These are phyloP conservation scores for Aspergillus indologenus DNA, from an alignment of 495 filamentous ascomycete genomes.

Conservation along the genomic window DNA sequence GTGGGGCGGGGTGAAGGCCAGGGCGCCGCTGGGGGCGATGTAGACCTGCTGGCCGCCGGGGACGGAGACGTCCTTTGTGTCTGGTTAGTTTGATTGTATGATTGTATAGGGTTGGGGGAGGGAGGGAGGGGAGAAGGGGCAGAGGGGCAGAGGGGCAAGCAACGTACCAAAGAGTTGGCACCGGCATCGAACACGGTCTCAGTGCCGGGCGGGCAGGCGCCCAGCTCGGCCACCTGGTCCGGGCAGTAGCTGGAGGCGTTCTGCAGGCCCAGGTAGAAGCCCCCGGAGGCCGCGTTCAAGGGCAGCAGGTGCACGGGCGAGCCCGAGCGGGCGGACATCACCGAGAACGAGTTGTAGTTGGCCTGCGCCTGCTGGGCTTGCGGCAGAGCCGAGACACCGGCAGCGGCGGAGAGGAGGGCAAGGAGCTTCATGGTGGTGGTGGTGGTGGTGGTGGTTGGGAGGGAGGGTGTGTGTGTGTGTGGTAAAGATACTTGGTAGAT, in stretches of 20 bases:
- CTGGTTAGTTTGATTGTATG: constrained; percentile 6
- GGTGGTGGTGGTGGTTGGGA: neutral
- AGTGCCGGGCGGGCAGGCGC: constrained; percentile 42
- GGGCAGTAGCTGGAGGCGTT: constrained; percentile 42
- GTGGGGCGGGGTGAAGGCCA: constrained; percentile 61
- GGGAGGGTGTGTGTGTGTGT: too few species aligned
- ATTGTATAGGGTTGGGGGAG: neutral
- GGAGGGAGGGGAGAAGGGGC: neutral
- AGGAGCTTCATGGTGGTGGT: constrained; percentile 9
- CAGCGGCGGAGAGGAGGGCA: constrained; percentile 6
- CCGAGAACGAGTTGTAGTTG: constrained; percentile 28
- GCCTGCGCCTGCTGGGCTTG: neutral
- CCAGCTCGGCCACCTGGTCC: neutral
- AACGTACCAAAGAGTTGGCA: constrained; percentile 34
- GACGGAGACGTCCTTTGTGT: constrained; percentile 47
- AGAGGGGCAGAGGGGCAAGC: too few species aligned
- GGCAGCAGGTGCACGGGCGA: constrained; percentile 41
- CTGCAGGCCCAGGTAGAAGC: constrained; percentile 41
- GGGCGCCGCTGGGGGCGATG: constrained; percentile 50
- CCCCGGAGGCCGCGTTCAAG: constrained; percentile 38
- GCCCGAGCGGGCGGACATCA: constrained; percentile 39
- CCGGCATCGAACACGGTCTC: constrained; percentile 40
- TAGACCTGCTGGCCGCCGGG: constrained; percentile 67
- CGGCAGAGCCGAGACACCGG: constrained; percentile 2
- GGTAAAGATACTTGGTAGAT: too few species aligned